Percentiles rank a stretch among this genome's conserved stretches.
Conservation (phyloP, 2,329 filamentous ascomycete species). For the Beauveria caledonica region DNA sequence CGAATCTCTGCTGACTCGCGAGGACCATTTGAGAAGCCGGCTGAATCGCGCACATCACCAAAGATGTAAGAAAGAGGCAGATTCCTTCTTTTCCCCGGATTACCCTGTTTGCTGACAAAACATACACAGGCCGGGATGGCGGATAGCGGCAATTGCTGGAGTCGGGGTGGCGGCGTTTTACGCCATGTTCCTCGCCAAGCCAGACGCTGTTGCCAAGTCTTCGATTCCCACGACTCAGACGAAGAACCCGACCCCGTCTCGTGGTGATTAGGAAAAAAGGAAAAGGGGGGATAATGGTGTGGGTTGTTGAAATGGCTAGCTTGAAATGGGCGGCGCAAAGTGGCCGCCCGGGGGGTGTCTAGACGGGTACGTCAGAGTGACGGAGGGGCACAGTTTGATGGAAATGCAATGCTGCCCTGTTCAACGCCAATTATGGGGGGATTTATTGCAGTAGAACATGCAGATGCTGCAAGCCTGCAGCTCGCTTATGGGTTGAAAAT, state of each 20-base stretch:
- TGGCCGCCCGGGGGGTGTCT: too few relatives aligned
- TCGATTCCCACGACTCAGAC: neutral
- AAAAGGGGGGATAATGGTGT: neutral
- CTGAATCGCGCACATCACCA: neutral
- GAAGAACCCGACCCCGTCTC: neutral
- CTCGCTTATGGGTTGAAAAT: too few relatives aligned
- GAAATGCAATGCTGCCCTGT: neutral
- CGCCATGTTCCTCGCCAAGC: neutral
- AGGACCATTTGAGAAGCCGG: neutral
- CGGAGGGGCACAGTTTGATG: neutral
- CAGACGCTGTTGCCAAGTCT: neutral
- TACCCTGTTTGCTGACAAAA: neutral
- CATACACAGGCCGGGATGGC: neutral
- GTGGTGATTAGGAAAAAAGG: neutral
- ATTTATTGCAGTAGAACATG: too few relatives aligned
- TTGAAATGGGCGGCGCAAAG: neutral
- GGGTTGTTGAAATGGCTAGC: neutral
- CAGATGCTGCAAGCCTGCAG: too few relatives aligned
- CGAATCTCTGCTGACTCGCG: neutral
- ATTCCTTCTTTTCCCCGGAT: too few relatives aligned
- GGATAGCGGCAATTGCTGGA: neutral
- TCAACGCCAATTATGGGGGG: too few relatives aligned
- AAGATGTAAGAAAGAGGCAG: neutral
- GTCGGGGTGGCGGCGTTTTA: neutral
- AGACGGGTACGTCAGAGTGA: too few relatives aligned